Evolutionary conservation across 1,284 basidiomycete genomes (phyloP), one percentile per base, ranked within the genome.

Genomic region (Pulveroboletus sp.): DNA sequence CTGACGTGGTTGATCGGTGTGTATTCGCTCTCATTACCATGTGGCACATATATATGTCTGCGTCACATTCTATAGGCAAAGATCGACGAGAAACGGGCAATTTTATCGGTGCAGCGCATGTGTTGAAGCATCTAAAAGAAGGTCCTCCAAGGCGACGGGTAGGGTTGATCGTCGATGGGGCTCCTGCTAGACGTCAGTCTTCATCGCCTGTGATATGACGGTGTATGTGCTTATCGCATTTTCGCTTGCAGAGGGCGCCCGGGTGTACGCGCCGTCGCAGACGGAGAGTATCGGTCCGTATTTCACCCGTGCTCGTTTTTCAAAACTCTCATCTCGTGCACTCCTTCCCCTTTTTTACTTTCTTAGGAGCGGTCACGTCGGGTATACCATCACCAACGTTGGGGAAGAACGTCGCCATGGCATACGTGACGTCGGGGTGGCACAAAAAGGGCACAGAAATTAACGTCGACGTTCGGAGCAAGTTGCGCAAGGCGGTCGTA

Each of bases 341-440:
- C 24, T 14, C 10, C 8, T 10, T 40, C 44, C 57, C 39, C 14
- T 11, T 36, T 24, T 44, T 28, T 29, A 9, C 12, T 20, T 2
- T 18, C 47, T 25, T 60, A 85, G 91, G 94, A 28, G 69, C 76
- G 14, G 83, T 98, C 38, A 98, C 96, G 0, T 98, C 94, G 1
- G 96, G 96, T 49, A 98, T 98, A 59, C 97, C 97, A 9, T 96
- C 94, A 1, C 96, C 96, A 0, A 91, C 94, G 2, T 77, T 96
- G 2, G 87, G 86, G 5, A 87, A 89, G 72, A 98, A 99, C 75
- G 93, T 99, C 66, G 94, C 96, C 9, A 99, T 99, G 96, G 96
- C 88, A 0, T 96, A 98, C 68, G 84, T 98, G 48, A 44, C 65
- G 55, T 82, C 78, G 35, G 94, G 94, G 0, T 84, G 81, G 73